phyloP scores from a whole-genome alignment of 2,329 filamentous ascomycete genomes.

The Myriosclerotinia duriaeana region DNA sequence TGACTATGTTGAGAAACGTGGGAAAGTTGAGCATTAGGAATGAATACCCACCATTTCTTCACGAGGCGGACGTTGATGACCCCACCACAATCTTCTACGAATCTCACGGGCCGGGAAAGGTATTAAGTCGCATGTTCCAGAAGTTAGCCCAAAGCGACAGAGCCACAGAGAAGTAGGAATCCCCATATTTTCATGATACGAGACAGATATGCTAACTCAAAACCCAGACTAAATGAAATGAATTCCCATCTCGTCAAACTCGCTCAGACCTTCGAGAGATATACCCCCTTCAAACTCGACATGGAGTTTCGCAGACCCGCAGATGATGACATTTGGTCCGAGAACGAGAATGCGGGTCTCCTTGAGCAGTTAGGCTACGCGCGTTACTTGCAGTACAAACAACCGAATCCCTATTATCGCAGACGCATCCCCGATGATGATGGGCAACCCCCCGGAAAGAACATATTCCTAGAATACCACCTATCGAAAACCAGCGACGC shows the following conservation, averaged over 20 bases:
- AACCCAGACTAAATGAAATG: not conserved
- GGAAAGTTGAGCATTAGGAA: not conserved
- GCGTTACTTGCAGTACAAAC: not conserved
- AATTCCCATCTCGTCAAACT: not conserved
- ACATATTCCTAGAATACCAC: not conserved
- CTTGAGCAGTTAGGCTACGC: not conserved
- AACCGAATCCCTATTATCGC: not conserved
- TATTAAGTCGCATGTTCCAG: not conserved
- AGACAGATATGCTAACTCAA: not conserved
- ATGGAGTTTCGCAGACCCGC: not conserved
- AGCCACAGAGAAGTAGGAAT: slow-evolving; percentile 3
- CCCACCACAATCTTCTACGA: not conserved
- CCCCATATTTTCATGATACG: fast-evolving
- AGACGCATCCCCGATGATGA: not conserved
- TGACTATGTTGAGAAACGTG: slow-evolving; percentile 11
- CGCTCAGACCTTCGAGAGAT: not conserved
- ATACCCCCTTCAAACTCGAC: not conserved
- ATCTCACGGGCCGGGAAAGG: not conserved
- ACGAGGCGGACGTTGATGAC: not conserved
- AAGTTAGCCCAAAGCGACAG: not conserved
- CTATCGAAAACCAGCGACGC: not conserved
- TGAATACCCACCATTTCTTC: not conserved
- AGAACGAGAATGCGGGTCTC: not conserved
- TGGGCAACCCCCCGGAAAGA: too few species aligned
- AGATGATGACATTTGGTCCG: too few species aligned